Conservation (phyloP, 2,329 filamentous ascomycete species). For the Colletotrichum sp. region DNA sequence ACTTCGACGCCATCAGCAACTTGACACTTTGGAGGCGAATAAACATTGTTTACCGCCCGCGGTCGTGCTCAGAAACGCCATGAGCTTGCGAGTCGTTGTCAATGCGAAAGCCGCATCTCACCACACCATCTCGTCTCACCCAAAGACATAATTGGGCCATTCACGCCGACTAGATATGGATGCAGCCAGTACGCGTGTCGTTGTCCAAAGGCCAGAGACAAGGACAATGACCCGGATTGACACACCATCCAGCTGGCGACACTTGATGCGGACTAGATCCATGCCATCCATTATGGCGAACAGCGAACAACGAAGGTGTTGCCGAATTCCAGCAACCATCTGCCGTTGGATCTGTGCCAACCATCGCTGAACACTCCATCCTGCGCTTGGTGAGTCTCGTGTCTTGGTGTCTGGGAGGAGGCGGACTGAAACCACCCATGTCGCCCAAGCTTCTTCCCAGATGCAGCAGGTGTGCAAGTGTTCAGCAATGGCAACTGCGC, state of each 20-base stretch:
- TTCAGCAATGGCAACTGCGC: background rate
- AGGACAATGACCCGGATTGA: background rate
- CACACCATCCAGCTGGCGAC: background rate
- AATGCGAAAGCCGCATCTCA: slow-evolving; percentile 3
- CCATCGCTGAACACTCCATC: background rate
- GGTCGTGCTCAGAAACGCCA: background rate
- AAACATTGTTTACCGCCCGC: background rate
- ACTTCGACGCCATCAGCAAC: background rate
- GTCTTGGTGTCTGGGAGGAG: slow-evolving; percentile 2
- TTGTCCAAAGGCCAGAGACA: background rate
- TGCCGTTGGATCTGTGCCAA: background rate
- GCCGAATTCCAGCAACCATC: background rate
- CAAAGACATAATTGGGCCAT: background rate
- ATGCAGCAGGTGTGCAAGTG: slow-evolving; percentile 4
- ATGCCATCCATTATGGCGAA: background rate
- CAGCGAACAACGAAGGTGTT: background rate
- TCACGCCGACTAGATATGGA: background rate
- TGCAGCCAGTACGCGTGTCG: slow-evolving; percentile 12
- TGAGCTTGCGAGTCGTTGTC: slow-evolving; percentile 15
- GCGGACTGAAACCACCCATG: slow-evolving; percentile 13
- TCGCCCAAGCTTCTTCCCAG: slow-evolving; percentile 9
- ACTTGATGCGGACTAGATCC: background rate
- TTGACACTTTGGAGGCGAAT: background rate
- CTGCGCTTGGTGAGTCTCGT: background rate
- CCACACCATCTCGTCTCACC: slow-evolving; percentile 1